Conservation (phyloP, 345 rosid genomes). For the Bruguiera parviflora region DNA sequence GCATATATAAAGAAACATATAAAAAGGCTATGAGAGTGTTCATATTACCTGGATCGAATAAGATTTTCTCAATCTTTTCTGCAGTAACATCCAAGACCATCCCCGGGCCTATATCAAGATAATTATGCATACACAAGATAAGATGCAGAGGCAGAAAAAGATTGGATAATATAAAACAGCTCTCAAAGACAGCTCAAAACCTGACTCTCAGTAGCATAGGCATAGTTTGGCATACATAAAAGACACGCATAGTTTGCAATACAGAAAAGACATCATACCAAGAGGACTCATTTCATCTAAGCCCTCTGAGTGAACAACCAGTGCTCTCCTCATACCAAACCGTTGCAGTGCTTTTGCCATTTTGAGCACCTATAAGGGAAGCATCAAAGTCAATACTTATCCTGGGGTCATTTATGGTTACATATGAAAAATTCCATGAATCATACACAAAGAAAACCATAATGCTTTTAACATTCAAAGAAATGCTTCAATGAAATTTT, state of each 20-base stretch:
- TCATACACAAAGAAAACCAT: no score
- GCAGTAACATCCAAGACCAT: constrained; percentile 63
- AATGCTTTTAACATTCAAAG: no score
- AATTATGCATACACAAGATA: constrained; percentile 3
- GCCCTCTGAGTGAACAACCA: constrained; percentile 94
- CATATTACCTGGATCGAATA: constrained; percentile 81
- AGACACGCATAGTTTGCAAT: no score
- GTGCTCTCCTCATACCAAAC: constrained; percentile 89
- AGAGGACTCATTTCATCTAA: constrained; percentile 97
- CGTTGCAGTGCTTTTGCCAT: constrained; percentile 88
- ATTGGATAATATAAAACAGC: no score
- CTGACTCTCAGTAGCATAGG: not conserved
- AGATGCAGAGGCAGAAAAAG: not conserved
- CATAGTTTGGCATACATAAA: not conserved
- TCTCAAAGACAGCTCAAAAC: no score
- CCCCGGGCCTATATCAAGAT: constrained; percentile 59
- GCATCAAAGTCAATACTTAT: not conserved
- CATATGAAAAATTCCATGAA: no score
- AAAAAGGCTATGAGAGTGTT: not conserved
- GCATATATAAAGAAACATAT: not conserved
- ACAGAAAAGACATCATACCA: constrained; percentile 39
- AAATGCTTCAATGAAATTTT: no score
- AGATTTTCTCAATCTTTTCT: constrained; percentile 60
- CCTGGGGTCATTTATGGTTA: not conserved
- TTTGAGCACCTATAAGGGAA: constrained; percentile 61